Base-by-base conservation (phyloP, 2,329 filamentous ascomycete genomes). In the Madurella mycetomatis region DNA sequence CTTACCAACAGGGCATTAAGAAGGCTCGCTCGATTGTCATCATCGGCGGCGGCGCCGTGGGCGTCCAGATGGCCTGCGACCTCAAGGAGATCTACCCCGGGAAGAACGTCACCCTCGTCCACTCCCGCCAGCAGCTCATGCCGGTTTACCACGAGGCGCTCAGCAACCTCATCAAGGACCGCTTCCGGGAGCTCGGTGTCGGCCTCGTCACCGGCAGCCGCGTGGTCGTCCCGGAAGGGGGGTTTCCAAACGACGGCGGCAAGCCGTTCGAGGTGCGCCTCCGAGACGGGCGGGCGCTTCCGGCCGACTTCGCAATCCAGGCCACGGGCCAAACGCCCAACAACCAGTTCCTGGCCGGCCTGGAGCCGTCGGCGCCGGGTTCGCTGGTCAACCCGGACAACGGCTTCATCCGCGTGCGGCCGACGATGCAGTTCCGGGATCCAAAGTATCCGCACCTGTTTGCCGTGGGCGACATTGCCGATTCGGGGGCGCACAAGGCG, bases 391-490 rank as follows among this genome's bases (percentile, higher is more conserved):
- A 69, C 58, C 61, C 63, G 0, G 30, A 34, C 15, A 70, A 69
- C 51, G 64, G 66, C 0, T 69, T 67, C 48, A 70, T 79, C 42
- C 65, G 67, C 1, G 74, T 82, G 3, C 65, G 64, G 34, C 69
- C 71, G 3, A 79, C 76, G 1, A 65, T 82, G 45, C 79, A 81
- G 49, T 65, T 82, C n/a, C 49, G 43, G 1, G 65, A 69, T 47
- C 51, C 56, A 25, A 47, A 56, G 47, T 72, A 72, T 42, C 65
- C 68, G 0, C 64, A 76, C 40, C 70, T 82, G 7, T 82, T 76
- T 56, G 78, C 79, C 1, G 69, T 77, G 1, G 80, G 80, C 5
- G 79, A 82, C 60, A 72, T 82, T 4, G 73, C 77, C 15, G 74
- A 76, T 16, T 70, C 71, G 19, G 70, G 71, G 1, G 66, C 67